Base-by-base conservation (phyloP, 257 asterid species). In the Lavandula angustifolia region DNA sequence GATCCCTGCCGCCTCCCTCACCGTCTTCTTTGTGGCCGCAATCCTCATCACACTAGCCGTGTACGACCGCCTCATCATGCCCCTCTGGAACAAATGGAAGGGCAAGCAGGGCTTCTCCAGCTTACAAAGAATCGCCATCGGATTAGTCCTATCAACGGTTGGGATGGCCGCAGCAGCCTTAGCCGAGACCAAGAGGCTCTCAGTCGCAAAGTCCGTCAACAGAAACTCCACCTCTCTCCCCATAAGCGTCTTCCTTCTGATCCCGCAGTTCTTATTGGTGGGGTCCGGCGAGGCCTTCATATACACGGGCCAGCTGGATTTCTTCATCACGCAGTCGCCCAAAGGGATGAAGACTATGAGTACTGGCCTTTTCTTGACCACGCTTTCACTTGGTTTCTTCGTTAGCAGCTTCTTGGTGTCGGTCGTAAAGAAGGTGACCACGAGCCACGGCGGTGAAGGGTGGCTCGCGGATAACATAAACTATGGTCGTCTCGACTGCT, bases 271-370 rank as follows among this genome's bases (percentile, higher is more conserved):
- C 53, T 74, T 92, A 44, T 76, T 92, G 0, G 91, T 92, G 62
- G 99, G 99, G 1, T 35, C 98, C 0, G 97, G 94, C 22, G 98
- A 92, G 60, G 98, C 94, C 5, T 89, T 89, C 62, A 92, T 89
- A 58, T 89, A 92, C 82, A 89, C 97, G 0, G 98, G 98, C 18
- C 97, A 92, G 51, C 80, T 92, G 6, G 98, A 92, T 64, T 92
- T 92, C 87, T 92, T 92, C 89, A 84, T 89, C 56, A 87, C 96
- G 0, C 82, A 84, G 29, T 84, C 97, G 0, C 97, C 97, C n/a
- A 89, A 92, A 63, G 90, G 97, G 55, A 92, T 92, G 98, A 92
- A 89, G 67, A 82, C 98, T 0, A 85, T 85, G 94, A 92, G 98
- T 84, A 92, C 98, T 0, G 98, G 97, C 6, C 91, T 92, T 18